phyloP scores from a whole-genome alignment of 2,329 filamentous ascomycete species.

The Botrytis fragariae region DNA sequence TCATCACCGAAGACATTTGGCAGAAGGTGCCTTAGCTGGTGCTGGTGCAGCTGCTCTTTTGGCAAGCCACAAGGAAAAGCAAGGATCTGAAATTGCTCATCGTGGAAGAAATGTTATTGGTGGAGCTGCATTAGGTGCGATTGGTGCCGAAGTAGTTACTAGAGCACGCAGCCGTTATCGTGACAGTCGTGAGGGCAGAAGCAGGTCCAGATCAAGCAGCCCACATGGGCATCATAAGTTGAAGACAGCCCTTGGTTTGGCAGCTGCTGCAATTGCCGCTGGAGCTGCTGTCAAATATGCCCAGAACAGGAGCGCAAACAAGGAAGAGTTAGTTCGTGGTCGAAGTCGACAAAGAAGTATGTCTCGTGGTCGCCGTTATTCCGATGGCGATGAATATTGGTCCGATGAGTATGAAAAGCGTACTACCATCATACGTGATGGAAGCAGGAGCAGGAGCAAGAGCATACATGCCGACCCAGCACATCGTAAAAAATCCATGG shows the following conservation, averaged over 20 bases:
- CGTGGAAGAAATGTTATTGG: conserved; percentile 39
- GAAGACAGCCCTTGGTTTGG: conserved; percentile 61
- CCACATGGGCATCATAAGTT: conserved; percentile 46
- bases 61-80: conserved; percentile 51
- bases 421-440: conserved; percentile 33
- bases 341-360: conserved; percentile 48
- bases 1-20: conserved; percentile 58
- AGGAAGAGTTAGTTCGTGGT: conserved; percentile 57
- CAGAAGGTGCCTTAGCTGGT: conserved; percentile 63
- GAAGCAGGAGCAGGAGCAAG: conserved; percentile 39
- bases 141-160: conserved; percentile 60
- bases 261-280: conserved; percentile 61
- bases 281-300: conserved; percentile 65
- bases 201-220: conserved; percentile 39
- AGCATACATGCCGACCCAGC: conserved; percentile 53
- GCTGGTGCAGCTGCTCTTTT: conserved; percentile 61
- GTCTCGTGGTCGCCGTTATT: conserved; percentile 43
- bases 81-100: conserved; percentile 35
- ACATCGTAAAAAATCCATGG: conserved; percentile 36
- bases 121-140: conserved; percentile 60
- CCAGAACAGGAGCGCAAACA: conserved; percentile 58
- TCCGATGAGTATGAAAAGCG: conserved; percentile 36
- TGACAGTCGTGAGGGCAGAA: conserved; percentile 46
- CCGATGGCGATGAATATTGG: conserved; percentile 31
- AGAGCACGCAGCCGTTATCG: conserved; percentile 61